Base-by-base conservation (phyloP, 495 filamentous ascomycete genomes). In the Sabuloglossum arenarium region DNA sequence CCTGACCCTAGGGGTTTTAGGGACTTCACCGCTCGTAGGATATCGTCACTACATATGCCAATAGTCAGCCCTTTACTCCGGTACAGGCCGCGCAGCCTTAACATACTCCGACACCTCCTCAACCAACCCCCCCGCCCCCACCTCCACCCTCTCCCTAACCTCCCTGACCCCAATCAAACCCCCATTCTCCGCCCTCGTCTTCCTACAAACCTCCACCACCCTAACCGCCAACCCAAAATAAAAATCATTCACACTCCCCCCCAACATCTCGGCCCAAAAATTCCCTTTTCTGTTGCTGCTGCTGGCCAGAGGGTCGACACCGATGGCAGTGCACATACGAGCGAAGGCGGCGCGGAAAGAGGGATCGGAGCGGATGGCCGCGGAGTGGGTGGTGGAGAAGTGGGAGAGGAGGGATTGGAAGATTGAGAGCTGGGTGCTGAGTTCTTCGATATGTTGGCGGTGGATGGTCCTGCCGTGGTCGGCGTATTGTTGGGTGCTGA, bases 301-400 rank as follows among this genome's bases (percentile, higher is more conserved):
- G 19, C 86, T 79, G 3, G 79, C 87, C 1, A 97, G 73, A 0
- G 91, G 91, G 66, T 98, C 93, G 8, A 98, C 89, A 11, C 91
- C 91, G 61, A 98, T 94, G 55, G 90, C 86, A 62, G 87, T 80
- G 70, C 91, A 98, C 93, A 98, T 97, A 61, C 90, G 85, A 5
- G 91, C 91, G 65, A 98, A 98, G 71, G 97, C 89, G 16, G 88
- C 86, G 29, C 93, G 86, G 68, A 98, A 98, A 0, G 79, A 80
- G 11, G 93, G 91, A 66, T 95, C 88, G 2, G 88, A 94, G 59
- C 88, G 87, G 60, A 98, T 98, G 63, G 88, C 89, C 64, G 88
- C 88, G 58, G 81, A 85, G 70, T 98, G 91, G 46, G 88, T 91
- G 57, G 85, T 73, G n/a, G 88, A 85, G 68, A 97, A 98, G 63